Evolutionary conservation across 768 basidiomycete species (phyloP).

Genomic region (Suillus subaureus): DNA sequence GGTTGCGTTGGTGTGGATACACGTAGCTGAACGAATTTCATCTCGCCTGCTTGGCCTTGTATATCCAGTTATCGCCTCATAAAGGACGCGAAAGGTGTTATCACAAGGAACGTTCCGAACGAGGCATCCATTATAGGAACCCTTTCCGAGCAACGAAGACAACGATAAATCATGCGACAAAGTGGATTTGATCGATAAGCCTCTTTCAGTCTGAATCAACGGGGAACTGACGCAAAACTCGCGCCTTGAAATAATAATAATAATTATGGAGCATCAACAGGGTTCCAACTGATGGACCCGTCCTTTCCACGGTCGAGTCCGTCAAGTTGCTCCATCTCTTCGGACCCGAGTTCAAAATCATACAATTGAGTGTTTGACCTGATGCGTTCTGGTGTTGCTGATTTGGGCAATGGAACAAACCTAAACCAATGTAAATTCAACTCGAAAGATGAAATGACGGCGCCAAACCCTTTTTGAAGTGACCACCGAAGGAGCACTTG

Average conservation of each 20-base stretch:
- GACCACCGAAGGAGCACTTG: slow-evolving; percentile 92
- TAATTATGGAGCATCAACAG: slow-evolving; percentile 52
- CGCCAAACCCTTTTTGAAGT: slow-evolving; percentile 72
- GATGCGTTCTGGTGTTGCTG: slow-evolving; percentile 70
- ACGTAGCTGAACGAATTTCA: slow-evolving; percentile 1
- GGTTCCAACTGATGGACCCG: slow-evolving; percentile 86
- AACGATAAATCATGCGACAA: background rate
- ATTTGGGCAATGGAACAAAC: slow-evolving; percentile 83
- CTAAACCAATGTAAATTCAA: slow-evolving; percentile 36
- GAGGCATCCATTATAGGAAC: background rate
- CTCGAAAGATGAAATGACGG: background rate
- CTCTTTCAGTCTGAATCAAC: background rate
- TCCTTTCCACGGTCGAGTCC: slow-evolving; percentile 69
- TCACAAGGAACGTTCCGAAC: background rate
- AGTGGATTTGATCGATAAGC: slow-evolving; percentile 1
- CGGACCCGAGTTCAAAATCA: slow-evolving; percentile 67
- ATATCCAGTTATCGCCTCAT: background rate
- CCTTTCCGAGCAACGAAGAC: background rate
- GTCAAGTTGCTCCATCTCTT: slow-evolving; percentile 70
- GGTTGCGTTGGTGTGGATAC: background rate
- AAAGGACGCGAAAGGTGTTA: background rate
- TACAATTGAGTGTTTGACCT: slow-evolving; percentile 72
- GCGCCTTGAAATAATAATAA: background rate
- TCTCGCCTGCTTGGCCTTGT: background rate
- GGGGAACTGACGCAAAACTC: background rate